A percentile compares a stretch with the other conserved stretches of the same genome.
Evolutionary conservation across 208 protist genomes (phyloP).

Genomic region (Borovskyia barvae): DNA sequence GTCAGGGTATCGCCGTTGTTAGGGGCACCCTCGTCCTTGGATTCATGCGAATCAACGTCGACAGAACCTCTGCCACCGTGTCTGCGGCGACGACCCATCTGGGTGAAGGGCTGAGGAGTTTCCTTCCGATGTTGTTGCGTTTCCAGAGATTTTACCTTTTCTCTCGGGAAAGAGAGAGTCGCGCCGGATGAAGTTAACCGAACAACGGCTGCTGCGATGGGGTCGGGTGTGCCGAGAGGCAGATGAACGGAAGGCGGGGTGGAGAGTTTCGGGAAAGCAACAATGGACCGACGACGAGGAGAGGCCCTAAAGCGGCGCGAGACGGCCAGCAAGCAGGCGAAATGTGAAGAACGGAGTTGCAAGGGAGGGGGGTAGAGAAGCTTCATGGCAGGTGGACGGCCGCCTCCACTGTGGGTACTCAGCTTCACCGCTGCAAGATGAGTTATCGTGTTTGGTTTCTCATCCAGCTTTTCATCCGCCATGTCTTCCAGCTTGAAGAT

Average conservation of each 20-base stretch:
- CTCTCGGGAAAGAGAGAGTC: not conserved
- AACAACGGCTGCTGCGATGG: not conserved
- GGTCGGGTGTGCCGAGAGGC: no score
- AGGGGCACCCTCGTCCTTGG: no score
- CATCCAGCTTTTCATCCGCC: not conserved
- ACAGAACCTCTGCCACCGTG: not conserved
- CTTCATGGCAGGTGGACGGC: not conserved
- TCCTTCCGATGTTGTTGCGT: not conserved
- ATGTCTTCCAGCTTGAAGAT: not conserved
- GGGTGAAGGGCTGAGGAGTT: not conserved
- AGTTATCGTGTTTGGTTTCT: not conserved
- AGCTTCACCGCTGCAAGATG: not conserved
- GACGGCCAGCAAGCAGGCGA: not conserved
- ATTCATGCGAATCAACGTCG: no score
- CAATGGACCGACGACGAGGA: no score
- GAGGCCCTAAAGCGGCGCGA: conserved; percentile 2
- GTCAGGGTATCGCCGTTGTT: not conserved
- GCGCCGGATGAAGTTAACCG: not conserved
- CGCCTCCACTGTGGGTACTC: not conserved
- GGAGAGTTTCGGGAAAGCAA: no score
- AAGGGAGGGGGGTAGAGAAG: not conserved
- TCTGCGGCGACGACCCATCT: conserved; percentile 3
- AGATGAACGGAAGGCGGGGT: no score
- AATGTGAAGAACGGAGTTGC: not conserved
- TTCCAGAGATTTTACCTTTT: not conserved